A percentile compares a stretch with the other conserved stretches of the same genome.
Conservation (phyloP, 164 flowering plant genomes). For the Saururus chinensis region DNA sequence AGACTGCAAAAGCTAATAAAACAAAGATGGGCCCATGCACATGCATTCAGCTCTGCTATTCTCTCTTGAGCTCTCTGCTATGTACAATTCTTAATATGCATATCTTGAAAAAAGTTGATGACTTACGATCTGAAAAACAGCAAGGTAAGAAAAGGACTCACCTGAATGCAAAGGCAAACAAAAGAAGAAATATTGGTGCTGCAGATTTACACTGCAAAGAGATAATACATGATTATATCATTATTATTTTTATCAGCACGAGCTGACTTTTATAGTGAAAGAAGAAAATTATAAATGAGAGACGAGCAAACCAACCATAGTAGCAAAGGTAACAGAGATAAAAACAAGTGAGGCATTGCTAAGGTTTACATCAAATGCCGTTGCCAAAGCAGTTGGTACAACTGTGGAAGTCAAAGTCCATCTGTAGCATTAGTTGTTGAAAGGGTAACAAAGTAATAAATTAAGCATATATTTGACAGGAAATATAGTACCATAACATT, state of each 20-base stretch:
- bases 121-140: background rate
- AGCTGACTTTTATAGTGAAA: no score
- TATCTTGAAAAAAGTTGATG: no score
- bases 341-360: slow-evolving; percentile 98
- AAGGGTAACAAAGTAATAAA: background rate
- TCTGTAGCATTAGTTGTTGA: slow-evolving; percentile 63
- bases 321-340: slow-evolving; percentile 97
- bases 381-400: slow-evolving; percentile 96
- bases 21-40: no score
- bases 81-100: no score
- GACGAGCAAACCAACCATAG: slow-evolving; percentile 67
- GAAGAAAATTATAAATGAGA: background rate
- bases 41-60: no score
- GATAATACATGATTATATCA: background rate
- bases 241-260: no score
- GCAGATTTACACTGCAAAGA: slow-evolving; percentile 96
- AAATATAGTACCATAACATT: background rate
- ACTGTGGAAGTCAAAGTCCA: slow-evolving; percentile 91
- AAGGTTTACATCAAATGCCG: slow-evolving; percentile 90
- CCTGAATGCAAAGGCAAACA: slow-evolving; percentile 99
- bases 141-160: slow-evolving; percentile 14
- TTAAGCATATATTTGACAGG: background rate
- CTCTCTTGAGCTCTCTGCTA: no score
- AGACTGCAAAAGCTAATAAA: no score
- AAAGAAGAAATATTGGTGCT: slow-evolving; percentile 86